Evolutionary conservation across 1,139 yeast genomes (phyloP), one percentile per base, ranked within the genome.

Genomic region (Entelexis paramagnoliae): DNA sequence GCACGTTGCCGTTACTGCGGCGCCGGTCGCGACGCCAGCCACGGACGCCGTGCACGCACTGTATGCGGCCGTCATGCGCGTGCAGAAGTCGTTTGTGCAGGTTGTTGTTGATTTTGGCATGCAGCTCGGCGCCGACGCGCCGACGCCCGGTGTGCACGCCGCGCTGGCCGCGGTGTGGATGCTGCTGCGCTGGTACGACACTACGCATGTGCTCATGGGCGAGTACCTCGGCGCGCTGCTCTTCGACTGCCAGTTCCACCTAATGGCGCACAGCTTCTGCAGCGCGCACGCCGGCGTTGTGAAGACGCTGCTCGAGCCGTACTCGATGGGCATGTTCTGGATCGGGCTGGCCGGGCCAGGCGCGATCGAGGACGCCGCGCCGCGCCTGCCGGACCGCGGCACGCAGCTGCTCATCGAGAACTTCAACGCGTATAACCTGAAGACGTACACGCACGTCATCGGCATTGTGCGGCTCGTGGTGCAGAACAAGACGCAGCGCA

Each of bases 111-210:
- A 83, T 56, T 72, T 81, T 1, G 68, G 88, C 17, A 75, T 79
- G 51, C 73, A 77, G 19, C 2, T 79, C 58, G 48, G 59, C 58
- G 30, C 50, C 56, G 29, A 58, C 59, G 50, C 56, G 49, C 30
- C 59, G 16, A 28, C 40, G 16, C 44, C 48, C 6, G 57, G 77
- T 0, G 63, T 83, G 51, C 84, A 83, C 59, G 78, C 83, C 2
- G 73, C 83, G 3, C 72, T 83, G 1, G 76, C 78, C 2, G 74
- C 80, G 1, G 54, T 87, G 1, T 60, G 70, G 7, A 60, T 77
- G 19, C 64, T 91, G 29, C 65, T 82, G 33, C 75, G 75, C 60
- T 91, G 97, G 96, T 82, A 87, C 64, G 84, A 83, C 62, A 67
- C 75, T 13, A 82, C 80, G 49, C 65, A 91, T 65, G 70, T 87